Conservation (phyloP, 1,284 basidiomycete genomes). For the Anthracocystis panici-leucophaei region DNA sequence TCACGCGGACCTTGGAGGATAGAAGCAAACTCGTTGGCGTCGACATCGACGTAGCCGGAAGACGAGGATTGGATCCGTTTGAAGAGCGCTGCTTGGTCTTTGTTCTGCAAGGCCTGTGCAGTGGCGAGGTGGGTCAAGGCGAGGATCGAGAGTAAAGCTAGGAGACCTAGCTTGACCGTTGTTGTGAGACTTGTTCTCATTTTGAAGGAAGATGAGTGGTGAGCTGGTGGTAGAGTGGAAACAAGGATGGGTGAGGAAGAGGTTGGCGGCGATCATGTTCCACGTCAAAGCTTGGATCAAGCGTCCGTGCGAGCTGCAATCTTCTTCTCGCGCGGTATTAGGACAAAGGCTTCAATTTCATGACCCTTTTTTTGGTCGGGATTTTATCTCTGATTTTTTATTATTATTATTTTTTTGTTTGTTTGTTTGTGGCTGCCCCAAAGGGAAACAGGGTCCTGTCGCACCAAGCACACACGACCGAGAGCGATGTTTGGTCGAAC, state of each 20-base stretch:
- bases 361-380: not conserved
- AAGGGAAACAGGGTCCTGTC: conserved; percentile 2
- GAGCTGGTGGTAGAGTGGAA: not conserved
- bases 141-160: conserved; percentile 26
- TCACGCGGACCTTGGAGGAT: conserved; percentile 31
- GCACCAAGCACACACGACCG: not conserved
- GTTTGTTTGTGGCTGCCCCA: not conserved
- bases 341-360: not conserved
- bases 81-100: conserved; percentile 29
- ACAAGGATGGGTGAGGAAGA: not conserved
- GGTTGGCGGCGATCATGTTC: conserved; percentile 6
- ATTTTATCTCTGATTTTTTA: not conserved
- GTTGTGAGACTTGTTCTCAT: conserved; percentile 15
- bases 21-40: conserved; percentile 24
- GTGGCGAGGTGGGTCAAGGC: conserved; percentile 11
- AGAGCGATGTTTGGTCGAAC: not conserved
- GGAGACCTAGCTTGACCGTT: conserved; percentile 14
- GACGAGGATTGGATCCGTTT: conserved; percentile 29
- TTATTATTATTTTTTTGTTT: too few relatives aligned
- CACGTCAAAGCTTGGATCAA: conserved; percentile 18
- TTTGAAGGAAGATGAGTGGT: conserved; percentile 1
- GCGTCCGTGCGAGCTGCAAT: conserved; percentile 23
- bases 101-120: conserved; percentile 17
- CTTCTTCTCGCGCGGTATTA: conserved; percentile 33
- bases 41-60: conserved; percentile 40